Evolutionary conservation across 441 rosid species (phyloP), one percentile per base, ranked within the genome.

Genomic region (Eruca vesicaria): DNA sequence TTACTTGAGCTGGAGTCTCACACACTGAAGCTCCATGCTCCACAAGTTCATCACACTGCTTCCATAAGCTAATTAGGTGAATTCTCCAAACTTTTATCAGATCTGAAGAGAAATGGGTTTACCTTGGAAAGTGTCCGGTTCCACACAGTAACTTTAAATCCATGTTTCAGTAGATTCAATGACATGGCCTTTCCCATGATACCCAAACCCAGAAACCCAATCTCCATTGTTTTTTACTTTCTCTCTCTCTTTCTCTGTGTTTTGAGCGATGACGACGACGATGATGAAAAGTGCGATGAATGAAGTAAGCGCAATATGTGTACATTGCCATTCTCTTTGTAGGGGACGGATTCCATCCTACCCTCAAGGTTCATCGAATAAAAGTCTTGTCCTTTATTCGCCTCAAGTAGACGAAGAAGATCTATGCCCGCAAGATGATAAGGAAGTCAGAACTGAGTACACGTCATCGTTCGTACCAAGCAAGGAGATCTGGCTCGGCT

Each of bases 181-280:
- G 97, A 74, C 97, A 95, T 95, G 83, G 95, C 98, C 77, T 89
- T 92, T 20, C 99, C 99, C 99, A 95, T 95, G 66, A 95, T 95
- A 33, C 99, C 99, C 72, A 95, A 58, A 23, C 99, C 99, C 81
- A 95, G 80, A 78, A 95, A 91, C 21, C 99, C 99, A 4, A 95
- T 86, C 74, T 95, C 99, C 99, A 95, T 94, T 70, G 26, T 76
- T 9, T 78, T 63, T 36, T 59, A 43, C 31, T 26, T 21, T 73
- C 33, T 59, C 53, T 52, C 56, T 10, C 59, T 55, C 41, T 35
- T 45, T 20, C 35, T 36, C 45, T 61, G 26, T 33, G 5, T 62
- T 14, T 18, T n/a, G 9, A 61, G 41, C 26, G 16, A 33, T 33
- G 66, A 62, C 20, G 23, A 29, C 28, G 48, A 41, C 12, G 66